Conservation (phyloP, 1,284 basidiomycete genomes). For the Flammula alnicola region DNA sequence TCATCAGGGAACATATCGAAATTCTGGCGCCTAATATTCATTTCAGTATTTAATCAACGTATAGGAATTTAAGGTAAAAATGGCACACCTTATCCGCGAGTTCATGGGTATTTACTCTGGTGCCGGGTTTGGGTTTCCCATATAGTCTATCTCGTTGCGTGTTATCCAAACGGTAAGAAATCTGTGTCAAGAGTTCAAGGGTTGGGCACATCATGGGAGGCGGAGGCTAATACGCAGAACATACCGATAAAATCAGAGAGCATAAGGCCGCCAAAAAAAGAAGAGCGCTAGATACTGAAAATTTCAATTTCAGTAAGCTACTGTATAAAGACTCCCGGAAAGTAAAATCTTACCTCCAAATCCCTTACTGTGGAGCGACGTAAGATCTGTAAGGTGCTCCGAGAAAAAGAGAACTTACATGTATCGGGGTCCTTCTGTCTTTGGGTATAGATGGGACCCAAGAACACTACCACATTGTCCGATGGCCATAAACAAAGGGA, state of each 20-base stretch:
- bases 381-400: background rate
- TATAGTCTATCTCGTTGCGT: slow-evolving; percentile 55
- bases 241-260: slow-evolving; percentile 57
- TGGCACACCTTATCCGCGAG: slow-evolving; percentile 70
- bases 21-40: slow-evolving; percentile 45
- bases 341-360: slow-evolving; percentile 52
- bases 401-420: slow-evolving; percentile 42
- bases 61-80: background rate
- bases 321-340: background rate
- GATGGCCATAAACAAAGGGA: slow-evolving; percentile 77
- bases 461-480: slow-evolving; percentile 76
- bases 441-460: slow-evolving; percentile 75
- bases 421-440: slow-evolving; percentile 66
- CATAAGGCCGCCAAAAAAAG: slow-evolving; percentile 62
- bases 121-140: slow-evolving; percentile 53
- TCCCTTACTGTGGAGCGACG: slow-evolving; percentile 53
- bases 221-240: slow-evolving; percentile 22
- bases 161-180: slow-evolving; percentile 69
- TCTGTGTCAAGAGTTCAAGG: slow-evolving; percentile 38
- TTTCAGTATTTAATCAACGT: background rate
- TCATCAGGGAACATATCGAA: slow-evolving; percentile 53
- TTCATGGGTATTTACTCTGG: slow-evolving; percentile 65
- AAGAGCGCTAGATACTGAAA: slow-evolving; percentile 56
- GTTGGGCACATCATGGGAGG: too few relatives aligned
- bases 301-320: slow-evolving; percentile 12